Base-by-base conservation (phyloP, 2,329 filamentous ascomycete species). In the Cercospora sp. region DNA sequence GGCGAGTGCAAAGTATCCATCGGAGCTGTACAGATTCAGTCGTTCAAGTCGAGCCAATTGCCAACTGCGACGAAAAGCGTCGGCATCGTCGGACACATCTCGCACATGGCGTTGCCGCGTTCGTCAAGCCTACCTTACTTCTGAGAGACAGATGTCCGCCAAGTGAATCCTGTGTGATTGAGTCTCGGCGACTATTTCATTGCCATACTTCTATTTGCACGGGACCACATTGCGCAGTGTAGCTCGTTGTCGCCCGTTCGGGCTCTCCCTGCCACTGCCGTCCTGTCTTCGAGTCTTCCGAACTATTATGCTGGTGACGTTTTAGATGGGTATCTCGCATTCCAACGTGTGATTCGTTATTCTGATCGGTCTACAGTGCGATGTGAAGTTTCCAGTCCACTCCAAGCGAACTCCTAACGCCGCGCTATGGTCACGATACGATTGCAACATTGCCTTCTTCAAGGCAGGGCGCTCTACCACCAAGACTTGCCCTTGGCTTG, bases 401-500 rank as follows among this genome's bases (percentile, higher is more conserved):
- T 58, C 31, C 51, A 28, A 36, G 33, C 26, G 26, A 53, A 64
- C 62, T 42, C 62, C 62, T 31, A 64, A 64, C 62, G 51, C 62
- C 62, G 53, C 62, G 62, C 62, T 64, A 64, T 64, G 62, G 23
- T 64, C n/a, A 59, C 36, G 55, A 59, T 18, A 36, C 28, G 28
- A 33, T 36, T 59, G 28, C 9, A 53, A 53, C 48, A 53, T 30
- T 23, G 45, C 18, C 23, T 6, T 53, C 13, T 53, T 53, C 48
- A 53, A 26, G 48, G 20, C 48, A 57, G 9, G 18, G 28, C 30
- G 33, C 18, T 48, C 36, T 59, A 64, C 62, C 62, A 64, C 62
- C 62, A 64, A 18, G 62, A 64, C 51, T 64, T 64, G 62, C 62
- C 62, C 65, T 70, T 71, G 42, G 64, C 33, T 20, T 66, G 63